Base-by-base conservation (phyloP, 495 filamentous ascomycete genomes). In the Talaromyces thailandensis region DNA sequence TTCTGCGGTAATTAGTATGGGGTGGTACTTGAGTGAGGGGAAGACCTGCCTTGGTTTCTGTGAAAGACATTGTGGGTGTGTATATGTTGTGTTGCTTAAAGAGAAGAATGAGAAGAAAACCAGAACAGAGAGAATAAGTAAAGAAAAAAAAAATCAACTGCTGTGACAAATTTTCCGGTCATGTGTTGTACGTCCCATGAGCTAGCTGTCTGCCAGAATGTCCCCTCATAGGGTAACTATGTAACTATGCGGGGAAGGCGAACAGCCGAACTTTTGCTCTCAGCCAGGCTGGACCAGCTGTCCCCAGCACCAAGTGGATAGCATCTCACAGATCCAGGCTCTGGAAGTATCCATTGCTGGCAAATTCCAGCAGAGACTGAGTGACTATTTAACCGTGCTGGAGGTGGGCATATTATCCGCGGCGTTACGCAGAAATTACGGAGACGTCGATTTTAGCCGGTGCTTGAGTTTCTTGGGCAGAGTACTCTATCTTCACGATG, bases 1-100 rank as follows among this genome's bases (percentile, higher is more conserved):
- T 96, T 96, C 90, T 96, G 64, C 14, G 8, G 32, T 4, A 32
- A 28, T 56, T 56, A 57, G 55, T 24, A 18, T 18, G n/a, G n/a
- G n/a, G n/a, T n/a, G n/a, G n/a, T n/a, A n/a, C n/a, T 55, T 23
- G 51, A 12, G 6, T 3, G n/a, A 16, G 12, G 40, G 7, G 9
- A 12, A 7, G 21, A 61, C 59, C n/a, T 50, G n/a, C 59, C 43
- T 61, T 28, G 43, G 59, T 29, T 23, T 32, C 59, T 4, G 59
- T 45, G 26, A 48, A 4, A 50, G 59, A 61, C 59, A 61, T 61
- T 16, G 51, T 28, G 23, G 18, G n/a, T n/a, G n/a, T n/a, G n/a
- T n/a, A n/a, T n/a, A n/a, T 26, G 26, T 23, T 21, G n/a, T 24
- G 18, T 9, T 52, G n/a, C 29, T 31, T 35, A 35, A 11, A 16